Evolutionary conservation across 768 basidiomycete genomes (phyloP), one percentile per base, ranked within the genome.

Genomic region (Pluteus cervinus): DNA sequence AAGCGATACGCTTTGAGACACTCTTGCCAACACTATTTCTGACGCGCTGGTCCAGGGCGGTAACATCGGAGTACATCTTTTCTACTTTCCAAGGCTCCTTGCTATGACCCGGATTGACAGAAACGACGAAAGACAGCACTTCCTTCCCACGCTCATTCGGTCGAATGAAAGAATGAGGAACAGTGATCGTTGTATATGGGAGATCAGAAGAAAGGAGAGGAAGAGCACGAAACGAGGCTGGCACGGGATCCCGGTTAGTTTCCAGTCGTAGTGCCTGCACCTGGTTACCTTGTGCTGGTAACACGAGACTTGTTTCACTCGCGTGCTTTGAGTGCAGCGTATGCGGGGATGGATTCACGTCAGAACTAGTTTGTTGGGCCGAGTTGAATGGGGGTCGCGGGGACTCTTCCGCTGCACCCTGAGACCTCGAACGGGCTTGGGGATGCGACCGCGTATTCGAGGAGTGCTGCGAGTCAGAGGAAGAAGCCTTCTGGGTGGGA

Each of bases 91-190:
- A 89, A 0, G 71, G 60, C 14, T 80, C 79, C 51, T 88, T 88
- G 12, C 75, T 75, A 41, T 72, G 68, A 3, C 79, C 76, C 7
- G 85, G 83, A 44, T 79, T 69, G 20, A 98, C 81, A 33, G 64
- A 61, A 35, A 97, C 76, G 44, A 90, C 66, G 59, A 98, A 97
- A 6, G 84, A 89, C 28, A 97, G 64, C 2, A 93, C 87, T 50
- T 98, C 94, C 56, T 90, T 91, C 35, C 90, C 88, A 36, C 82
- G 73, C 43, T 94, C 87, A 51, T 94, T 97, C 4, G 89, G 79
- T 12, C 81, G 76, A 39, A 97, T 89, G 33, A 84, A 79, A 9
- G 88, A 91, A 39, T 81, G 81, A 2, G 79, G 79, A 20, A 97
- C 90, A 5, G 60, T 55, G 39, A 89, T 69, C 18, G 62, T 69